Base-by-base conservation (phyloP, 495 filamentous ascomycete species). In the Hypoxylon rickii region DNA sequence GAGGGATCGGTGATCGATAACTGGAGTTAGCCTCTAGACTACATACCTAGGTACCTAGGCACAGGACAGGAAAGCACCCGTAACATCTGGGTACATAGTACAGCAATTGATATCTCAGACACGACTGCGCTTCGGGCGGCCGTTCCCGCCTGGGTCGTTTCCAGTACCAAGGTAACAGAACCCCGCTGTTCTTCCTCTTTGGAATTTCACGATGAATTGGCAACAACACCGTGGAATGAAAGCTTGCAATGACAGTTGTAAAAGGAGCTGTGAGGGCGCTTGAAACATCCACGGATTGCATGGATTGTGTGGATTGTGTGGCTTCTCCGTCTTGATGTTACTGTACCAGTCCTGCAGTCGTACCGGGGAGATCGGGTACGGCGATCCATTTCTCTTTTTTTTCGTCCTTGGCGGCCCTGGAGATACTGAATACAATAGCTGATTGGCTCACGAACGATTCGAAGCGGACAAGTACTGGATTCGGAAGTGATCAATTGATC, bases 401-500 rank as follows among this genome's bases (percentile, higher is more conserved):
- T 61, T 55, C 34, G 33, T 41, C 44, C 47, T 44, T 48, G 13
- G 13, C 8, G 17, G 40, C 43, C 24, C 18, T 10, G 17, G 22
- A 10, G 19, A 11, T 8, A 13, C 12, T 2, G 18, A n/a, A n/a
- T n/a, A n/a, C n/a, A n/a, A n/a, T n/a, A 22, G 29, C 36, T 61
- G 37, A 62, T 62, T 62, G 58, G 58, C 24, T 13, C 24, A 32
- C 17, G 19, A 62, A 52, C 58, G 58, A 52, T 29, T 38, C 20
- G 3, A 44, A 47, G 47, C 46, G 47, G 54, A 58, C 42, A 43
- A 47, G 18, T 1, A 17, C 37, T 24, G 32, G 39, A 18, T 33
- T 42, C 11, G 51, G 26, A 39, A 19, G 44, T 16, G 38, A 13
- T 41, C 15, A 42, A 51, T 36, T 43, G 29, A n/a, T 22, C 16